Conservation (phyloP, 2,329 filamentous ascomycete species). For the Colletotrichum tamarilloi region DNA sequence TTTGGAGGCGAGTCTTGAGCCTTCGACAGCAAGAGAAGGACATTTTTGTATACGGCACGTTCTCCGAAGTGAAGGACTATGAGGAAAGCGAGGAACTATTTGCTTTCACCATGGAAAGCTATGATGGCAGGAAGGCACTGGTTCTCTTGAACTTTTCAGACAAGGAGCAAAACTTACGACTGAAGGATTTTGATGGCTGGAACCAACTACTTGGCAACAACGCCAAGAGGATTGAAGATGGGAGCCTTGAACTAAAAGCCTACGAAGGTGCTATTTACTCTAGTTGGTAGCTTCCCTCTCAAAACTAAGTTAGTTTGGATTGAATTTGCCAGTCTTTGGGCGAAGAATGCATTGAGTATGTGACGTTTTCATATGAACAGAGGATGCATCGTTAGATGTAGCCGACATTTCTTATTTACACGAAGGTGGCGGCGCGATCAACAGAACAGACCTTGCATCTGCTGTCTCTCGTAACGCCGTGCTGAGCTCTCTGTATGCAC, state of each 20-base stretch:
- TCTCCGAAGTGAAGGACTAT: background rate
- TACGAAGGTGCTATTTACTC: background rate
- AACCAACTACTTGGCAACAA: background rate
- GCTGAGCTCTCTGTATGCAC: background rate
- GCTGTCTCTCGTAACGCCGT: background rate
- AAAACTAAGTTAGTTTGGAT: no score
- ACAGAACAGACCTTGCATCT: background rate
- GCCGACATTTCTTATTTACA: background rate
- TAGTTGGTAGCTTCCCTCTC: background rate
- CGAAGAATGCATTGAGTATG: background rate
- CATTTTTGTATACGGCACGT: background rate
- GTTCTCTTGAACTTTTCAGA: background rate
- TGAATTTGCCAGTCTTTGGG: background rate
- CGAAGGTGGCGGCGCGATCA: background rate
- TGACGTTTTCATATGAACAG: background rate
- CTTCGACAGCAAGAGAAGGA: background rate
- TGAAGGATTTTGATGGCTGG: background rate
- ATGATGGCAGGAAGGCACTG: background rate
- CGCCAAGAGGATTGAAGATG: background rate
- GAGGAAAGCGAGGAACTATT: background rate
- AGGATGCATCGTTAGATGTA: background rate
- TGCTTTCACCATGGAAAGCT: background rate
- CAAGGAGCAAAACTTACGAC: background rate
- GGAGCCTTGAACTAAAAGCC: background rate
- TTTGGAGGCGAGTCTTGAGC: background rate